Evolutionary conservation across 2,329 filamentous ascomycete genomes (phyloP), one percentile per base, ranked within the genome.

Genomic region (Nemania sp.): DNA sequence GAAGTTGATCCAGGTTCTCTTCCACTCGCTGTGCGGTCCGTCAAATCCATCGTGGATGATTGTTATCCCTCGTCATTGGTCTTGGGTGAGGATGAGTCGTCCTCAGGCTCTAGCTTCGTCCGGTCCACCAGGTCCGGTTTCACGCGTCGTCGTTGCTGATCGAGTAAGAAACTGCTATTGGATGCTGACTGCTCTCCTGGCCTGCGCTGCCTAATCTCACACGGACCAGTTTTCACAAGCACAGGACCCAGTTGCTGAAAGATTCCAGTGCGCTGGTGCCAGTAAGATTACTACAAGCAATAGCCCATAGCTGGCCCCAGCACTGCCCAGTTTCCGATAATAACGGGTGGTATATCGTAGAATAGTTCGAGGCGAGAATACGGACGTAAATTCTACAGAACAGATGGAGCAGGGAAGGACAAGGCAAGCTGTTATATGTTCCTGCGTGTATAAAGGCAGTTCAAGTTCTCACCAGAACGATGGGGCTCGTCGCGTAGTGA

Each of bases 1-100:
- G 64, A 60, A 26, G 61, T 41, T 34, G 56, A 55, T 20, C 59
- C 66, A 26, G 53, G 41, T 45, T 59, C 59, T 39, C 44, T 47
- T 26, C 23, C 37, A 20, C 24, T 49, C 42, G 52, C 43, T 43
- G 43, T 42, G 22, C 48, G 52, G 28, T 54, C 52, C 7, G 52
- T 33, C 26, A 51, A 22, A 46, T 58, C 52, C 58, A 60, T 60
- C n/a, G n/a, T n/a, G n/a, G 24, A 45, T 39, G 44, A 28, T 22
- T 46, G 20, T 5, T 23, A 55, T 41, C 36, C 20, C 28, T 19
- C 8, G n/a, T 42, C 28, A 36, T 41, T 5, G 40, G 24, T 20
- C 17, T 41, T 20, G 15, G 3, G 40, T 9, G 26, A 20, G 15
- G 45, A 49, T 31, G 30, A 46, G 37, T 34, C 47, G 34, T 46